Conservation (phyloP, 768 basidiomycete species). For the Cyclocybe cylindracea region DNA sequence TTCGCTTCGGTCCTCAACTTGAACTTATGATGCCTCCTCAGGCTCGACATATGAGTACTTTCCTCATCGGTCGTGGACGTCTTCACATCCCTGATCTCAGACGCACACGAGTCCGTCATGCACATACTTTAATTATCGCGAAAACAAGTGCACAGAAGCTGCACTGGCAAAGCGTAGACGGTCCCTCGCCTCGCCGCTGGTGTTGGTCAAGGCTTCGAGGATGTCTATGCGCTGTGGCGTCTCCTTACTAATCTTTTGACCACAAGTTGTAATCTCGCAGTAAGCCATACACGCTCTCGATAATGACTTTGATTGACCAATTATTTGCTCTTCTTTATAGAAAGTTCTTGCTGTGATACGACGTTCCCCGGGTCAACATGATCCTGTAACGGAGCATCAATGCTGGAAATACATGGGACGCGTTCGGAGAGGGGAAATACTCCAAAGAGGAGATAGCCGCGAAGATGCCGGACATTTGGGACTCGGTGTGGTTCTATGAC, state of each 20-base stretch:
- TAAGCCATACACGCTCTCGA: not conserved
- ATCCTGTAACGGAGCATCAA: constrained; percentile 39
- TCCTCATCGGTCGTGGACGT: no score
- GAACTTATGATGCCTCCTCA: no score
- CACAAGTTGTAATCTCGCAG: constrained; percentile 35
- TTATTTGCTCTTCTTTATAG: constrained; percentile 24
- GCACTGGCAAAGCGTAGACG: constrained; percentile 50
- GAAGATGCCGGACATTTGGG: no score
- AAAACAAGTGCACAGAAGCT: not conserved
- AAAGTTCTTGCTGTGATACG: constrained; percentile 43
- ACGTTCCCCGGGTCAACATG: constrained; percentile 46
- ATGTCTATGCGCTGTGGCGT: constrained; percentile 45
- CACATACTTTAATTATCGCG: constrained; percentile 43
- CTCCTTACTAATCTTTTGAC: constrained; percentile 45
- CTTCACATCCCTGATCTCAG: no score
- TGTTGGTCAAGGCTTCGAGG: constrained; percentile 59
- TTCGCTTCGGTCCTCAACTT: no score
- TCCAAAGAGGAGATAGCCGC: no score
- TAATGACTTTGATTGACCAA: not conserved
- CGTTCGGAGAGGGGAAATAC: no score
- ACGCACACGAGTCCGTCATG: constrained; percentile 33
- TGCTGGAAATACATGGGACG: constrained; percentile 29
- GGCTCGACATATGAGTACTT: no score
- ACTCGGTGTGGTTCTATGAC: no score
- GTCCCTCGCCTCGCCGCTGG: constrained; percentile 57